Percentiles rank a stretch among this genome's conserved stretches.
Conservation (phyloP, 352 stramenopile genomes). For the Phytopythium ostracodes region DNA sequence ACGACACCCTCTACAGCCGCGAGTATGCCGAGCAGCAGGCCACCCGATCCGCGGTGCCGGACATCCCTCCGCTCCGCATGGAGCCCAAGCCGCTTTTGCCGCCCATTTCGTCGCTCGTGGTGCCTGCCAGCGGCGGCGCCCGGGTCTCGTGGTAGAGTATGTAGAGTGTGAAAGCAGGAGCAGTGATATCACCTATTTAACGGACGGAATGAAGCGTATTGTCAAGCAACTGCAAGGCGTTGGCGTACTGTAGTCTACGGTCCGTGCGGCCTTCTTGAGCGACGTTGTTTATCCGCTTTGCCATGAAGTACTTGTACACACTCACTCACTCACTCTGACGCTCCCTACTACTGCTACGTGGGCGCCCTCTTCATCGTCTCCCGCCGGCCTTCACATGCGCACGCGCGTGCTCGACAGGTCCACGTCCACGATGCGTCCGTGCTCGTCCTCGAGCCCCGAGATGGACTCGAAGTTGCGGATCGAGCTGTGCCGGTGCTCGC, state of each 20-base stretch:
- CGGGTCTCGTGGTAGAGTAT: background rate
- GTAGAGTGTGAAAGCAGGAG: background rate
- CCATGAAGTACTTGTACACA: background rate
- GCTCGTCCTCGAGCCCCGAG: slow-evolving; percentile 24
- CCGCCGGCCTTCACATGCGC: slow-evolving; percentile 21
- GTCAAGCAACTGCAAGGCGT: too few species aligned
- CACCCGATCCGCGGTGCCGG: background rate
- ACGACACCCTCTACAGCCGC: background rate
- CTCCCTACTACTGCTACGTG: background rate
- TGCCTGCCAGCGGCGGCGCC: slow-evolving; percentile 2
- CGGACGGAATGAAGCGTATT: too few species aligned
- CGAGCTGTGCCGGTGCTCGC: slow-evolving; percentile 12
- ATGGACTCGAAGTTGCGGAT: slow-evolving; percentile 46
- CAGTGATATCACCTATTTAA: too few species aligned
- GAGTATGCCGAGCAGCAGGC: background rate
- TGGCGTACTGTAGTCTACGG: too few species aligned
- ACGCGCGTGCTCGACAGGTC: slow-evolving; percentile 32
- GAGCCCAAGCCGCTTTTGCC: slow-evolving; percentile 36
- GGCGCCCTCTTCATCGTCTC: too few species aligned
- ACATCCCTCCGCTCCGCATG: slow-evolving; percentile 31
- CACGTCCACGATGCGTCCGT: slow-evolving; percentile 13
- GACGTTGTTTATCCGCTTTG: background rate
- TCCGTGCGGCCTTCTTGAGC: slow-evolving; percentile 1
- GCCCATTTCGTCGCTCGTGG: slow-evolving; percentile 50
- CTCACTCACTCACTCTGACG: background rate